These are phyloP conservation scores for Phlyctochytrium bullatum DNA, from an alignment of 192 early-diverging fungal species.

Conservation along the genomic window DNA sequence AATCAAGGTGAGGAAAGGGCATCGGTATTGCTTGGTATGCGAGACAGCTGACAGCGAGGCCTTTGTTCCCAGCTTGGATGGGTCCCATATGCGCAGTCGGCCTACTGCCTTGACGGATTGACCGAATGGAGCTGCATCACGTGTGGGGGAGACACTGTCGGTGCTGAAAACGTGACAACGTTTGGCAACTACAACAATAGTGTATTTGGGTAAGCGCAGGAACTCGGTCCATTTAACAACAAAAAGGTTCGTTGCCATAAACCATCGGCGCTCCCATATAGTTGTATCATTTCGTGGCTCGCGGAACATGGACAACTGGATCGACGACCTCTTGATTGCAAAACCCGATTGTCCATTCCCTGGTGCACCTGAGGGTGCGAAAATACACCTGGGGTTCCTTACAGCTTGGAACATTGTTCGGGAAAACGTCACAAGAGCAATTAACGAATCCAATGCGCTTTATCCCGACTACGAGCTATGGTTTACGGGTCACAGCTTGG, in stretches of 20 bases:
- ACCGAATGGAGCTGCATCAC: constrained; percentile 18
- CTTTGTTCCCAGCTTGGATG: not conserved
- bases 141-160: constrained; percentile 8
- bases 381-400: constrained; percentile 39
- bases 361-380: constrained; percentile 33
- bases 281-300: constrained; percentile 23
- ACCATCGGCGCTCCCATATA: constrained; percentile 5
- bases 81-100: constrained; percentile 22
- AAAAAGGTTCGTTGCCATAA: constrained; percentile 6
- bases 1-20: too few relatives aligned
- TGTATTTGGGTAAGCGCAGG: constrained; percentile 20
- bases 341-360: constrained; percentile 32
- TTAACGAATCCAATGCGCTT: not conserved
- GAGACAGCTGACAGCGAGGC: too few relatives aligned
- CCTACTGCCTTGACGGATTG: constrained; percentile 18
- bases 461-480: constrained; percentile 15
- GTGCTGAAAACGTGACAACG: constrained; percentile 8
- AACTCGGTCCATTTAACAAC: not conserved
- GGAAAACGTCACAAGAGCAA: constrained; percentile 12
- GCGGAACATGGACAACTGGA: constrained; percentile 24
- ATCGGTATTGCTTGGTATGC: too few relatives aligned
- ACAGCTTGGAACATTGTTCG: constrained; percentile 25
- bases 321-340: constrained; percentile 22
- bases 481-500: constrained; percentile 37
- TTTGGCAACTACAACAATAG: constrained; percentile 15